These are phyloP conservation scores for Pseudogymnoascus sp. DNA, from an alignment of 2,329 filamentous ascomycete species.

Conservation along the genomic window DNA sequence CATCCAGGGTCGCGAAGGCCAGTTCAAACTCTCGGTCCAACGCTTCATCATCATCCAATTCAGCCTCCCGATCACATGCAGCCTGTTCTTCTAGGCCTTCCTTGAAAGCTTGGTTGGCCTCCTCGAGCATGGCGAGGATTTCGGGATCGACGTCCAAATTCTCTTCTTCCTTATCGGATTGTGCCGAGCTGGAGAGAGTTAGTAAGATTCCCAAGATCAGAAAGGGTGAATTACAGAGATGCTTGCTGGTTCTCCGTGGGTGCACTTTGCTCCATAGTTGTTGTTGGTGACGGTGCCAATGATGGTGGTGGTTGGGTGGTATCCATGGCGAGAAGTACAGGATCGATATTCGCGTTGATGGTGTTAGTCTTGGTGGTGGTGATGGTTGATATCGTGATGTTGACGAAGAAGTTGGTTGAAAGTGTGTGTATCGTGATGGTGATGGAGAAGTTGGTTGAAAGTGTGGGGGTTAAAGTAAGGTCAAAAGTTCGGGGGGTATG, in stretches of 20 bases:
- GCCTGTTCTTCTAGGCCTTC: not conserved
- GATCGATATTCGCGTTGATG: not conserved
- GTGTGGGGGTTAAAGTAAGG: not conserved
- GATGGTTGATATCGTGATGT: not conserved
- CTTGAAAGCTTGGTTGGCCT: not conserved
- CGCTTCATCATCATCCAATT: not conserved
- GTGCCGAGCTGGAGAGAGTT: not conserved
- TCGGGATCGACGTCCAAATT: not conserved
- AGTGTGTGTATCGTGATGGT: not conserved
- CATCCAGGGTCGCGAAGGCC: not conserved
- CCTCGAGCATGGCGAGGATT: conserved; percentile 1
- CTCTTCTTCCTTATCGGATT: not conserved
- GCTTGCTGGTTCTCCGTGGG: not conserved
- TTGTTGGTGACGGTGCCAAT: not conserved
- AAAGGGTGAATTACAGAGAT: not conserved
- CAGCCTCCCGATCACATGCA: not conserved
- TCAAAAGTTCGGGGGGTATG: not conserved
- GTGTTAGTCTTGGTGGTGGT: not conserved
- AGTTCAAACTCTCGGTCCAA: not conserved
- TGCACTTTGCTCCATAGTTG: not conserved
- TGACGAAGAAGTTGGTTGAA: not conserved
- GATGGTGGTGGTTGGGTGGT: not conserved
- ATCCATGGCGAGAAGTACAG: not conserved
- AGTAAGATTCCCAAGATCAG: not conserved
- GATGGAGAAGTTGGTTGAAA: not conserved